Percentiles rank a stretch among this genome's conserved stretches.
Evolutionary conservation across 73 alveolate genomes (phyloP).

Genomic region (Paramecium octaurelia): DNA sequence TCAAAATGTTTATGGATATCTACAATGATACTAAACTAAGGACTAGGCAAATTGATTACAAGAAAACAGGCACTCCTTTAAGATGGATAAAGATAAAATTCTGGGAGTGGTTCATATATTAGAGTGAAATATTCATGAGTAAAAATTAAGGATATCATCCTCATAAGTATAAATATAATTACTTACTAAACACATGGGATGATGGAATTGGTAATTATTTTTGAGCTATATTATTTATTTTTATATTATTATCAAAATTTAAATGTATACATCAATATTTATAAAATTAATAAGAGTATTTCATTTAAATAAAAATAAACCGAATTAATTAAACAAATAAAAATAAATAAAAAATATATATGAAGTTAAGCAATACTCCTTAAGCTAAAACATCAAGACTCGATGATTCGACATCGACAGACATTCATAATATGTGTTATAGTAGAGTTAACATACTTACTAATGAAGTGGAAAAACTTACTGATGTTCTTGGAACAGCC

Average conservation of each 20-base stretch:
- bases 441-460: conserved; percentile 17
- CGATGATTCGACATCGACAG: neutral
- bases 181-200: neutral
- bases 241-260: neutral
- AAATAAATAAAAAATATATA: neutral
- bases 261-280: neutral
- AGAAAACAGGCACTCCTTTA: neutral
- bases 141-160: conserved; percentile 45
- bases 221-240: neutral
- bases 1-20: neutral
- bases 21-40: neutral
- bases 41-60: conserved; percentile 17
- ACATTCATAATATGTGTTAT: conserved; percentile 13
- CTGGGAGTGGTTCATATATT: conserved; percentile 54
- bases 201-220: conserved; percentile 24
- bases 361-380: neutral
- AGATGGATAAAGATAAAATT: conserved; percentile 47
- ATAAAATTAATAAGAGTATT: neutral
- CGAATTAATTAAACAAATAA: neutral
- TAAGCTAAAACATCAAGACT: neutral
- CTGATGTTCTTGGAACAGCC: neutral
- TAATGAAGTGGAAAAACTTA: conserved; percentile 12
- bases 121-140: conserved; percentile 60
- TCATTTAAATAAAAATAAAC: neutral
- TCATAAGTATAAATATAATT: neutral